Evolutionary conservation across 1,284 basidiomycete species (phyloP), one percentile per base, ranked within the genome.

Genomic region (Rhodofomes roseus): DNA sequence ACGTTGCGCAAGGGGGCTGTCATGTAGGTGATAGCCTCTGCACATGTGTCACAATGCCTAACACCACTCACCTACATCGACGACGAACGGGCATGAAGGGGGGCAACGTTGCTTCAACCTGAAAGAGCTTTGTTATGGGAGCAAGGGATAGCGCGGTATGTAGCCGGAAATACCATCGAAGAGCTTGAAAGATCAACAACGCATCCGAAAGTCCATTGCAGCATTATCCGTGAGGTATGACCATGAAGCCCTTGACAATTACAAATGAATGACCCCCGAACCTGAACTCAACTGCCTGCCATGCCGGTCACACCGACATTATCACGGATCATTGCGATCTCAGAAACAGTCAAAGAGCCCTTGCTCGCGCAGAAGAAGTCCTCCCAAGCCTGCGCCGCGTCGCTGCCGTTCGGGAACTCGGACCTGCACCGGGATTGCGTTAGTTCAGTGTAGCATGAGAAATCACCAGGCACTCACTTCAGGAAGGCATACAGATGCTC

Each of bases 241-340:
- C 34, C n/a, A 23, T 44, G 23, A 54, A 41, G 23, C 53, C 37
- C 25, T 54, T 41, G 37, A 41, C 18, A 22, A 54, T 22, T 5
- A 29, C 29, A 46, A n/a, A 31, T 20, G 16, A 31, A 9, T 41
- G 20, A 22, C 18, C 11, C 50, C 20, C 16, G 11, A 31, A 36
- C 5, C 54, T 73, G 72, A 92, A 58, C 82, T 88, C 6, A 31
- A 36, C 82, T 88, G 34, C 90, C 90, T 36, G 84, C 86, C 90
- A 93, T 93, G 11, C 91, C 90, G 54, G 85, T 77, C 39, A 92
- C 79, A 20, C 89, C 90, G 43, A 90, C 86, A 29, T 79, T 77
- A 69, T 92, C 90, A 36, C 90, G 82, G 68, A 93, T 90, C 75
- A 82, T 89, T 27, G 90, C 90, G 60, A 93, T 89, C 69, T 93